These are phyloP conservation scores for Penicillium thymicola DNA, from an alignment of 2,329 filamentous ascomycete species.

Conservation along the genomic window DNA sequence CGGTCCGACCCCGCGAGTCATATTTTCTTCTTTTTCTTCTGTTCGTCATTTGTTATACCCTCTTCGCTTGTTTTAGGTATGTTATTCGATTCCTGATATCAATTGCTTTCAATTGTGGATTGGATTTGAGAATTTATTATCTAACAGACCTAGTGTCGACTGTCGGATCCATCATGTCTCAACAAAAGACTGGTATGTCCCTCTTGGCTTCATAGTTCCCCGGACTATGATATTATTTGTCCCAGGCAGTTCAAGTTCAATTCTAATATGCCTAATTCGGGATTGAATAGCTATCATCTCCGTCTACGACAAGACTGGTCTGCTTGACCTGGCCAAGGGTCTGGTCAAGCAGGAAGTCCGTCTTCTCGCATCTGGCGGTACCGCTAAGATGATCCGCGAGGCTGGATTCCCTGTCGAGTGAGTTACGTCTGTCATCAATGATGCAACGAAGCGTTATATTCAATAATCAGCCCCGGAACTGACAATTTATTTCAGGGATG, in stretches of 20 bases:
- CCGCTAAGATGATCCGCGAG: slow-evolving; percentile 93
- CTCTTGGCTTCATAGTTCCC: slow-evolving; percentile 19
- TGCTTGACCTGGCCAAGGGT: slow-evolving; percentile 88
- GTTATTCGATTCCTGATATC: not conserved
- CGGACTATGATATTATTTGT: slow-evolving; percentile 17
- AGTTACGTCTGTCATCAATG: slow-evolving; percentile 34
- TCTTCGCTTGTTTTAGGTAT: slow-evolving; percentile 21
- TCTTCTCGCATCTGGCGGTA: slow-evolving; percentile 91
- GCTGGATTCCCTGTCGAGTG: slow-evolving; percentile 94
- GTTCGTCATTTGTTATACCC: slow-evolving; percentile 15
- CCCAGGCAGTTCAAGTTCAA: slow-evolving; percentile 15
- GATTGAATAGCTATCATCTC: slow-evolving; percentile 73
- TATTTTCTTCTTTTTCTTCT: slow-evolving; percentile 19
- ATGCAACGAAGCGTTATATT: not conserved
- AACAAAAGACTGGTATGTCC: slow-evolving; percentile 41
- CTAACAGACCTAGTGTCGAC: slow-evolving; percentile 22
- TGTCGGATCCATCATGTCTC: slow-evolving; percentile 35
- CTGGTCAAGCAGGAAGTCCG: slow-evolving; percentile 85
- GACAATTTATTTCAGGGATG: slow-evolving; percentile 61
- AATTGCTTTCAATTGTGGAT: slow-evolving; percentile 2
- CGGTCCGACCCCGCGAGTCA: slow-evolving; percentile 28
- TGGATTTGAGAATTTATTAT: slow-evolving; percentile 2
- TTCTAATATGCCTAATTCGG: slow-evolving; percentile 10
- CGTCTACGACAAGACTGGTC: slow-evolving; percentile 97
- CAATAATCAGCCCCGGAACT: not conserved